Evolutionary conservation across 164 flowering plant genomes (phyloP).

Genomic region (Buxus sempervirens): DNA sequence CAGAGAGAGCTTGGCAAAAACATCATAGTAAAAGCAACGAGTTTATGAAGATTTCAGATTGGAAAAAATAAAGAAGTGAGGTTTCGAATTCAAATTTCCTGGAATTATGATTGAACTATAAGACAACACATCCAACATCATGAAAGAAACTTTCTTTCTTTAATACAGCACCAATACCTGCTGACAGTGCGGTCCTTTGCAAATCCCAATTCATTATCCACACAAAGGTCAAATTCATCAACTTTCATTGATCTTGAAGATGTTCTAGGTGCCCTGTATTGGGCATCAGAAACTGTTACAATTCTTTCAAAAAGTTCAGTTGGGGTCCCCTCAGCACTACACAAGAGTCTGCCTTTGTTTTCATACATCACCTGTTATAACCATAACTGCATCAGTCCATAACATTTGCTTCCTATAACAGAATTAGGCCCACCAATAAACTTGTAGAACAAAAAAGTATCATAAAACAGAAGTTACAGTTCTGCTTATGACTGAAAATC

Average conservation of each 20-base stretch:
- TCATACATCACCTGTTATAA: slow-evolving; percentile 83
- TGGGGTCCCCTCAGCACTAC: slow-evolving; percentile 92
- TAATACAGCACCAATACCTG: slow-evolving; percentile 52
- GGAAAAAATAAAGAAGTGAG: background rate
- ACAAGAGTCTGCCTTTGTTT: slow-evolving; percentile 69
- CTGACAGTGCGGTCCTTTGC: slow-evolving; percentile 98
- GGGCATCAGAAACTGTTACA: slow-evolving; percentile 81
- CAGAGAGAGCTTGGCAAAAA: too few species aligned
- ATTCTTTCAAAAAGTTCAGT: slow-evolving; percentile 58
- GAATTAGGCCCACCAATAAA: background rate
- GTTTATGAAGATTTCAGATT: background rate
- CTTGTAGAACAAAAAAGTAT: background rate
- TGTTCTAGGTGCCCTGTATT: slow-evolving; percentile 75
- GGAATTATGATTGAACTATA: background rate
- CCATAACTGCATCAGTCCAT: background rate
- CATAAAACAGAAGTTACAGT: background rate
- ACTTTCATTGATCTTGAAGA: slow-evolving; percentile 80
- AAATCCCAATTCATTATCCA: slow-evolving; percentile 95
- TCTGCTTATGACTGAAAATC: too few species aligned
- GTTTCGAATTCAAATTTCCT: background rate
- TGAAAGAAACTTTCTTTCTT: background rate
- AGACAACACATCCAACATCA: background rate
- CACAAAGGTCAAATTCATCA: slow-evolving; percentile 79
- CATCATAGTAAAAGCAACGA: too few species aligned
- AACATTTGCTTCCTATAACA: slow-evolving; percentile 2